Evolutionary conservation across 192 early-diverging fungal genomes (phyloP), one percentile per base, ranked within the genome.

Genomic region (Coemansia sp.): DNA sequence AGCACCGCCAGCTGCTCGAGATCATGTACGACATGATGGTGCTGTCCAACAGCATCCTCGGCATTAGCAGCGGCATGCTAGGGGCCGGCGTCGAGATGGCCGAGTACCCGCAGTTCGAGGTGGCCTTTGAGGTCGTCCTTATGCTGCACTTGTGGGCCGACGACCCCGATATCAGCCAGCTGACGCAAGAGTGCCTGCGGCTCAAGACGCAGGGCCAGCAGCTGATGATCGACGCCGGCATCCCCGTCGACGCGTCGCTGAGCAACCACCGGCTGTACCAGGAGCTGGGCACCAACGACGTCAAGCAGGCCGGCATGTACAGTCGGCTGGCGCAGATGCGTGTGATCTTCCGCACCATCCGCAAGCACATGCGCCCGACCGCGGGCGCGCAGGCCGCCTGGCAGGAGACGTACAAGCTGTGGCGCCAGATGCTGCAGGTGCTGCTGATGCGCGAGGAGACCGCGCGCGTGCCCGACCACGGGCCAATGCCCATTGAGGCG

Each of bases 201-300:
- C 65, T 69, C 34, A 69, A 70, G 58, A 65, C 60, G 10, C 65
- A 55, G 7, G 56, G 63, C 10, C 58, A 67, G 51, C 70, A 70
- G 48, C 59, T 70, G 21, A 70, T 76, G 58, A 40, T 90, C 28
- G 85, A 87, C 17, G 88, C 88, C 17, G 85, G 81, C 12, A 82
- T 81, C 42, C 58, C 64, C 8, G 62, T 82, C 10, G 84, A 86
- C 38, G 67, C 85, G n/a, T 79, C 84, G 42, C 66, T 84, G 32
- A 79, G 89, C 38, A 88, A 90, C 57, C 91, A 91, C 90, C 90
- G 93, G 2, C 78, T 93, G 29, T 88, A 92, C 57, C 92, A 87
- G 7, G 86, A 92, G 77, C 81, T 97, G 7, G 72, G 94, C 21
- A 80, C 87, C 20, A 71, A 90, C 22, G 92, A 92, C 45, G 89